phyloP scores from a whole-genome alignment of 2,329 filamentous ascomycete species.

The Xenoacremonium recifei region DNA sequence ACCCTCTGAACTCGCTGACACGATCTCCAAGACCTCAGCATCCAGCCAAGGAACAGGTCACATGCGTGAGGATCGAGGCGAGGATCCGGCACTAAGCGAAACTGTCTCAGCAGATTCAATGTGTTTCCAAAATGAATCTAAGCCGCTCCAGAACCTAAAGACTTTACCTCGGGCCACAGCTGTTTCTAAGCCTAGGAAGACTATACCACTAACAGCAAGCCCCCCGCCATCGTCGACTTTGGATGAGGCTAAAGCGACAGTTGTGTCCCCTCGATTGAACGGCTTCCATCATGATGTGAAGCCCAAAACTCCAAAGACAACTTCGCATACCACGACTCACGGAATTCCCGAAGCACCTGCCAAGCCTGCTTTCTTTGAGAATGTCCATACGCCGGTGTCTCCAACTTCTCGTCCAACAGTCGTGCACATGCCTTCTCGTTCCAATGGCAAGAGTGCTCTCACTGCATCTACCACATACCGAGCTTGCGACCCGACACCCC shows the following conservation, averaged over 20 bases:
- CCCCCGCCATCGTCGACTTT: constrained; percentile 18
- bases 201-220: constrained; percentile 30
- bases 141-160: constrained; percentile 9
- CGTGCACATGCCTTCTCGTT: not conserved
- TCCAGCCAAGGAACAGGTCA: too few relatives aligned
- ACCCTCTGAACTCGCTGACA: too few relatives aligned
- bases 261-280: constrained; percentile 30
- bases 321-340: constrained; percentile 22
- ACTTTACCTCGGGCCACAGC: constrained; percentile 10
- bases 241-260: constrained; percentile 30
- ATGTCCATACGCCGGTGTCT: constrained; percentile 27
- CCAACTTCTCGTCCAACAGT: constrained; percentile 3
- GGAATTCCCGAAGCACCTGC: constrained; percentile 34
- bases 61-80: too few relatives aligned
- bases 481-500: too few relatives aligned
- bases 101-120: constrained; percentile 4
- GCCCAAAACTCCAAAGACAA: constrained; percentile 28
- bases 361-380: constrained; percentile 39
- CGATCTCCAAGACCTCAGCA: too few relatives aligned
- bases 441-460: too few relatives aligned
- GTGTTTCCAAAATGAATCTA: constrained; percentile 5
- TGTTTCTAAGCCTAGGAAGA: constrained; percentile 28
- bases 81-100: too few relatives aligned
- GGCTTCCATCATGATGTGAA: constrained; percentile 35
- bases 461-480: too few relatives aligned